Percentiles rank a stretch among this genome's conserved stretches.
phyloP scores from a whole-genome alignment of 2,329 filamentous ascomycete genomes.

The Furcasterigmium furcatum region DNA sequence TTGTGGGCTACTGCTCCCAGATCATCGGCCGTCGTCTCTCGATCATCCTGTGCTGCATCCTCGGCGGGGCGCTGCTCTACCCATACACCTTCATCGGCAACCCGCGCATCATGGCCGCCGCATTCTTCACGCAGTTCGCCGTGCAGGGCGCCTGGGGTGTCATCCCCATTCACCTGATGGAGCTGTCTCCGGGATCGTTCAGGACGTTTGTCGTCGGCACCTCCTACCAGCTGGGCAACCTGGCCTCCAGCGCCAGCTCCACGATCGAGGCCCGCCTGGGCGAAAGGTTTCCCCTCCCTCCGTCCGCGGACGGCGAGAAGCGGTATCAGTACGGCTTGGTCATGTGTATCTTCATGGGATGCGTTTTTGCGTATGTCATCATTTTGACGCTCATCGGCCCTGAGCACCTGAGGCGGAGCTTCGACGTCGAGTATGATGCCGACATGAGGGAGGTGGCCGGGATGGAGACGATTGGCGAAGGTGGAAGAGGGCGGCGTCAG shows the following conservation, averaged over 20 bases:
- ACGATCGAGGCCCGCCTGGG: conserved; percentile 77
- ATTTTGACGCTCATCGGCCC: conserved; percentile 61
- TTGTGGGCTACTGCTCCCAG: conserved; percentile 65
- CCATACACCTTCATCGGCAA: conserved; percentile 71
- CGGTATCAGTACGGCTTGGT: conserved; percentile 78
- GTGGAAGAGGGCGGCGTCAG: background rate
- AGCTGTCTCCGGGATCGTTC: conserved; percentile 69
- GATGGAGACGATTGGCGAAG: conserved; percentile 23
- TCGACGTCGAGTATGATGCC: conserved; percentile 45
- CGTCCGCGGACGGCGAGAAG: conserved; percentile 40
- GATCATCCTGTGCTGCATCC: conserved; percentile 60
- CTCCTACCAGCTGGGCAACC: conserved; percentile 74
- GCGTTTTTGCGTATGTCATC: conserved; percentile 66
- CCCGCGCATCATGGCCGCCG: conserved; percentile 68
- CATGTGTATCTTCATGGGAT: conserved; percentile 89
- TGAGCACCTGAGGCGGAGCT: conserved; percentile 47
- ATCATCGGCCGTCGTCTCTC: conserved; percentile 66
- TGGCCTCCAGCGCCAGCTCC: conserved; percentile 64
- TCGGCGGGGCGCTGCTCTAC: conserved; percentile 76
- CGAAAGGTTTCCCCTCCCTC: conserved; percentile 68
- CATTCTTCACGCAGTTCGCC: conserved; percentile 81
- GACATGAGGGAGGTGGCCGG: conserved; percentile 45
- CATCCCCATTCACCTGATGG: conserved; percentile 76
- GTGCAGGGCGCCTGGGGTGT: conserved; percentile 76
- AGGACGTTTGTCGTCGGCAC: conserved; percentile 74